Evolutionary conservation across 1,284 basidiomycete genomes (phyloP), one percentile per base, ranked within the genome.

Genomic region (Boletellus deceptivus): DNA sequence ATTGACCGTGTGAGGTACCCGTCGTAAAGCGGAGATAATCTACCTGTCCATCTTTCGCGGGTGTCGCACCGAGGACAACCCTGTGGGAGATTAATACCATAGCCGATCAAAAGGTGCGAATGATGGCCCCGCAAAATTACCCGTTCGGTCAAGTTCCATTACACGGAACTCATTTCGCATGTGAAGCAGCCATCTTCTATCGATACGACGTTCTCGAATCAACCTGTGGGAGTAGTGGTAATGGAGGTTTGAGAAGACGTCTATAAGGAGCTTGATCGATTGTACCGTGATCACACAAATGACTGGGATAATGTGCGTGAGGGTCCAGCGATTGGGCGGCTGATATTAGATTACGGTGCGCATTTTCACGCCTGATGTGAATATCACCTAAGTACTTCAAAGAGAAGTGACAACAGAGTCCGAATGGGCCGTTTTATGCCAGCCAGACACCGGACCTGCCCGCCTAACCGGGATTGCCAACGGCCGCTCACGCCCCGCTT

Each of bases 101-200:
- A 33, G 40, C 57, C 45, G 43, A 51, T 54, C 41, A 57, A 35
- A 37, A 46, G 43, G 36, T 39, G 31, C 33, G 35, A 57, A 38
- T 52, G 50, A 50, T 53, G 54, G 62, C 14, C 42, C 50, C 51
- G 53, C 53, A 52, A 43, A 46, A 44, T 49, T 41, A 38, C 55
- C 47, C 43, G 20, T 43, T 51, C 10, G 11, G 49, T 58, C 29
- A 39, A 38, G 55, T 67, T 64, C 59, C 63, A 66, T 66, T 55
- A 53, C 45, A 36, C 57, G 46, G 47, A 49, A 14, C 37, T 40
- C 48, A 40, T 49, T 43, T 39, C 41, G 29, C 18, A 35, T 14
- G 36, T 16, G 50, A 38, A 10, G 34, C 22, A 10, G 34, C 22
- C 50, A 45, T 36, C 36, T 43, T 41, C 29, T 38, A 44, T 37